Base-by-base conservation (phyloP, 805 yeast genomes). In the Candida yuanshanica region DNA sequence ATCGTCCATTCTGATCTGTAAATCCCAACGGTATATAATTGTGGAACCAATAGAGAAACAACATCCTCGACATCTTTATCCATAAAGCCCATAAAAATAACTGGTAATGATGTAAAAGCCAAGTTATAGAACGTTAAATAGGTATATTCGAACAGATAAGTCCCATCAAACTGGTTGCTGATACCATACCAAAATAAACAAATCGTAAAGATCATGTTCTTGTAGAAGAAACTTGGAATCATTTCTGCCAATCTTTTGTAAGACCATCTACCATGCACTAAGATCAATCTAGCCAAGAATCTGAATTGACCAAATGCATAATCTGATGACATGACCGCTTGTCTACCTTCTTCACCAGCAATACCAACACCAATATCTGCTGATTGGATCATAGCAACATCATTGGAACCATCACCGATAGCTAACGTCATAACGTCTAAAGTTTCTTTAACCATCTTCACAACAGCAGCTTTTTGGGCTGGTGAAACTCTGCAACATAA, bases 321-420 rank as follows among this genome's bases (percentile, higher is more conserved):
- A 65, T 85, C 95, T 2, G 91, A 79, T 20, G 89, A 79, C 95
- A 85, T 85, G 7, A 77, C 91, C 14, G 93, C 93, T 62, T 83
- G 93, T 47, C 93, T 68, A 54, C 95, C 95, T 65, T 85, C 93
- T 66, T 84, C 93, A 65, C 95, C 93, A 6, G 90, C 93, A 41
- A 84, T 83, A 55, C 95, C 95, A 33, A 55, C 58, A 43, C 60
- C 58, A 38, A 85, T 83, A 62, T 84, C 81, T 1, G 93, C 91
- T 21, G 89, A 82, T 59, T 85, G 95, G 50, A 85, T 85, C 95
- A 85, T 85, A 8, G 95, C 89, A 48, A 85, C 93, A 65, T 85
- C 95, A 59, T 85, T 85, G 17, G 93, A 80, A 42, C 95, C 95
- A 63, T 85, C 95, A 50, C 95, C 95, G 56, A 85, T 83, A 18